These are phyloP conservation scores for Solanum stenotomum DNA, from an alignment of 257 asterid genomes.

Conservation along the genomic window DNA sequence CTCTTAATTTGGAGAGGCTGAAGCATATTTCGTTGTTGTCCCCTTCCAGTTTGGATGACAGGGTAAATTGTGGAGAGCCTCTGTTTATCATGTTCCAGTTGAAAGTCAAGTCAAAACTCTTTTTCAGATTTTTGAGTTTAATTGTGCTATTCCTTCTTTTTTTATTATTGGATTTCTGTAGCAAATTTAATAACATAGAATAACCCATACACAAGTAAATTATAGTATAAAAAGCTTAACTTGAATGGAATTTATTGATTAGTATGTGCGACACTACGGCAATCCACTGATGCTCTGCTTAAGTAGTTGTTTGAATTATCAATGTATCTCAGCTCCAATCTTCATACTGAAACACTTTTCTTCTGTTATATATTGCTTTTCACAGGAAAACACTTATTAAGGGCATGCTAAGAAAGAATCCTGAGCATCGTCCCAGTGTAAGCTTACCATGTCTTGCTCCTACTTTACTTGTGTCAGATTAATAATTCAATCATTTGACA, in stretches of 20 bases:
- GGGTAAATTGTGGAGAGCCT: neutral
- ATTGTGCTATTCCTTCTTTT: neutral
- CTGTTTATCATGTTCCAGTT: neutral
- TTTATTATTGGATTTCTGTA: neutral
- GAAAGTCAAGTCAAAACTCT: neutral
- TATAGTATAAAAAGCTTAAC: neutral
- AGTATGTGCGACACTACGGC: neutral
- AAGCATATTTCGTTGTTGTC: neutral
- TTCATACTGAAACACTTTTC: neutral
- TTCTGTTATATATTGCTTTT: neutral
- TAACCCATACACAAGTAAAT: neutral
- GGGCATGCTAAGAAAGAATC: constrained; percentile 96
- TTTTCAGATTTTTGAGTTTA: neutral
- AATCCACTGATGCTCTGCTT: neutral
- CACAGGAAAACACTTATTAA: constrained; percentile 87
- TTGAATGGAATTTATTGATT: neutral
- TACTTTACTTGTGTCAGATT: neutral
- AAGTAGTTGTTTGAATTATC: neutral
- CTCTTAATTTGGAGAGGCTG: neutral
- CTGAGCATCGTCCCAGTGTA: constrained; percentile 92
- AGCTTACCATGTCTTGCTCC: constrained; percentile 14
- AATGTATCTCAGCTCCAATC: neutral
- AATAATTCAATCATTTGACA: neutral
- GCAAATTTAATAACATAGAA: neutral
- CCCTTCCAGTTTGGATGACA: neutral